These are phyloP conservation scores for Lepidium sativum DNA, from an alignment of 345 rosid genomes.

Conservation along the genomic window DNA sequence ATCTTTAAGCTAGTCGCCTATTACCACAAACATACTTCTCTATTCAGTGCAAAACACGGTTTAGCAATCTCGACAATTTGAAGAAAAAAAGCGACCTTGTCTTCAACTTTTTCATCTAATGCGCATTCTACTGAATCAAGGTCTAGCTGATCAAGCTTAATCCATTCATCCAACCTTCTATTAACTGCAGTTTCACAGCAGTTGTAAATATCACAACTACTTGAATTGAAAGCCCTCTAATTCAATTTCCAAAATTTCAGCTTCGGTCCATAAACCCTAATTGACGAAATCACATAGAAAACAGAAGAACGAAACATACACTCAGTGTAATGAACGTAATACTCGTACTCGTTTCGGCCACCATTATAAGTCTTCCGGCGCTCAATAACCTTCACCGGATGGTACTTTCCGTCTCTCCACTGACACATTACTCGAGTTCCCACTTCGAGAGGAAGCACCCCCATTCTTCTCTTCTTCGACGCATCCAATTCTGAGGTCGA, in stretches of 20 bases:
- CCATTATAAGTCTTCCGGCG: conserved; percentile 53
- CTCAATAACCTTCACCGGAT: conserved; percentile 93
- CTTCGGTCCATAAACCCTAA: conserved; percentile 20
- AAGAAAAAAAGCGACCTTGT: conserved; percentile 48
- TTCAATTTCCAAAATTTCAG: neutral
- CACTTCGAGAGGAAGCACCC: conserved; percentile 78
- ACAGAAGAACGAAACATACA: conserved; percentile 43
- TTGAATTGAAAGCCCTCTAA: neutral
- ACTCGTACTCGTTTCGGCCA: conserved; percentile 74
- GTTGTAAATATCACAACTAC: neutral
- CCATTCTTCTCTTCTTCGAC: conserved; percentile 49
- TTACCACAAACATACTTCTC: neutral
- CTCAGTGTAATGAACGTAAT: conserved; percentile 95
- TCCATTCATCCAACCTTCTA: conserved; percentile 99
- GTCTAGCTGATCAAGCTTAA: conserved; percentile 87
- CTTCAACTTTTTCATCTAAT: conserved; percentile 95
- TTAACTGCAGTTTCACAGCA: conserved; percentile 45
- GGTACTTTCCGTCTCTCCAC: conserved; percentile 94
- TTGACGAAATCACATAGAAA: neutral
- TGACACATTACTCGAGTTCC: conserved; percentile 97
- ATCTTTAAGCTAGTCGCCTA: conserved; percentile 96
- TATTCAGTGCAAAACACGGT: neutral
- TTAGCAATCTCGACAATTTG: neutral
- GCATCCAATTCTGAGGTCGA: conserved; percentile 41
- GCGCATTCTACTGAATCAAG: conserved; percentile 89